A percentile compares a stretch with the other conserved stretches of the same genome.
Conservation (phyloP, 768 basidiomycete genomes). For the Lepiota venenata region DNA sequence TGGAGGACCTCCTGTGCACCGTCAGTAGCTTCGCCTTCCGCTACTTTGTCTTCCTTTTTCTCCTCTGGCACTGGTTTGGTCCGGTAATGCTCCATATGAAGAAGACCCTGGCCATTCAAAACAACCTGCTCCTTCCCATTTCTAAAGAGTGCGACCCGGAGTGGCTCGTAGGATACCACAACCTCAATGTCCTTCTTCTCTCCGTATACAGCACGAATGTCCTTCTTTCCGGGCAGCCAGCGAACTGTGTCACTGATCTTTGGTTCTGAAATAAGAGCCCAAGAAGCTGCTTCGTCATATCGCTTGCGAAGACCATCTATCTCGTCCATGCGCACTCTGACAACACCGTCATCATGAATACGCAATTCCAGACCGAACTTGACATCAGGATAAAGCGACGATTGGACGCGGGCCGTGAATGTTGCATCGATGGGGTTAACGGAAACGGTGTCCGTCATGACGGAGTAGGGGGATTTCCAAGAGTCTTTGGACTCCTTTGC, state of each 20-base stretch:
- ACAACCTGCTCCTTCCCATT: slow-evolving; percentile 82
- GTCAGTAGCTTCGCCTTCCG: slow-evolving; percentile 41
- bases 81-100: slow-evolving; percentile 99
- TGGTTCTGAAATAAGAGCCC: slow-evolving; percentile 83
- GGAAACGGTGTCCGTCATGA: slow-evolving; percentile 55
- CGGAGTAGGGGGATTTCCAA: slow-evolving; percentile 88
- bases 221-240: slow-evolving; percentile 66
- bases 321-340: slow-evolving; percentile 93
- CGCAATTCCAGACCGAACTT: slow-evolving; percentile 80
- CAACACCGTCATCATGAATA: slow-evolving; percentile 84
- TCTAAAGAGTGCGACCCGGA: slow-evolving; percentile 69
- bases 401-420: slow-evolving; percentile 76
- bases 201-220: slow-evolving; percentile 63
- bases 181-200: slow-evolving; percentile 60
- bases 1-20: slow-evolving; percentile 53
- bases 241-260: slow-evolving; percentile 51
- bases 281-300: slow-evolving; percentile 89
- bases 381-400: slow-evolving; percentile 79
- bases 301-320: slow-evolving; percentile 72
- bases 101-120: slow-evolving; percentile 82
- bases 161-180: slow-evolving; percentile 68
- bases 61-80: slow-evolving; percentile 47
- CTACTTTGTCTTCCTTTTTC: slow-evolving; percentile 36
- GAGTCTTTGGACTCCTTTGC: slow-evolving; percentile 51
- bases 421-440: slow-evolving; percentile 50